Base-by-base conservation (phyloP, 495 filamentous ascomycete genomes). In the Trichoderma gamsii region DNA sequence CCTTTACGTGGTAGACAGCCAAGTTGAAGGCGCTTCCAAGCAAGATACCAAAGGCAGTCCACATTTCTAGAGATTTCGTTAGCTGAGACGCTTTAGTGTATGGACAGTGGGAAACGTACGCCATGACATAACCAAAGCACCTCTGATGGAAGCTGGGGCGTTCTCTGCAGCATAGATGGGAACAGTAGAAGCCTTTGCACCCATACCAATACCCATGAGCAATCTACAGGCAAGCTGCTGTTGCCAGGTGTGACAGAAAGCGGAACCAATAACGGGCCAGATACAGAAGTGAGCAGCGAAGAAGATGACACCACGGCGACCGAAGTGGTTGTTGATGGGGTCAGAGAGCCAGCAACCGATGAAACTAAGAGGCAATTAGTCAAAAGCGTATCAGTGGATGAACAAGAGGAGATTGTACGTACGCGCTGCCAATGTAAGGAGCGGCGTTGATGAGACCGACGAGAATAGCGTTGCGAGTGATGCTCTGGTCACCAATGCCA, bases 111-210 rank as follows among this genome's bases (percentile, higher is more conserved):
- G 18, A 6, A 15, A 77, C 76, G 69, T 69, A 77, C 75, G 91
- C 91, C 90, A 94, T 18, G 80, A 84, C 91, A 96, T 94, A 46
- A 91, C 89, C n/a, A 96, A 77, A 9, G 85, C 89, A 63, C 92
- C 92, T 71, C 92, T 84, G 66, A 96, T 89, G 25, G 79, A 74
- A 18, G 92, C 87, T 0, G 92, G 92, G 13, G 84, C 80, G 74
- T 89, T 92, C 72, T 96, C 92, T 4, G 90, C 91, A 4, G 89
- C 87, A 72, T 85, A 93, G 32, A 96, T 85, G 9, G 91, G 89
- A 18, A 92, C 87, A 25, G 63, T 78, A 82, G 78, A 80, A 8
- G 81, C 84, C 70, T 87, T 87, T 15, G 79, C 73, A 51, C 90
- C 90, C 86, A 92, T 90, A 16, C 89, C 90, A 59, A 91, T 83